These are phyloP conservation scores for Alternaria metachromatica DNA, from an alignment of 2,329 filamentous ascomycete species.

Conservation along the genomic window DNA sequence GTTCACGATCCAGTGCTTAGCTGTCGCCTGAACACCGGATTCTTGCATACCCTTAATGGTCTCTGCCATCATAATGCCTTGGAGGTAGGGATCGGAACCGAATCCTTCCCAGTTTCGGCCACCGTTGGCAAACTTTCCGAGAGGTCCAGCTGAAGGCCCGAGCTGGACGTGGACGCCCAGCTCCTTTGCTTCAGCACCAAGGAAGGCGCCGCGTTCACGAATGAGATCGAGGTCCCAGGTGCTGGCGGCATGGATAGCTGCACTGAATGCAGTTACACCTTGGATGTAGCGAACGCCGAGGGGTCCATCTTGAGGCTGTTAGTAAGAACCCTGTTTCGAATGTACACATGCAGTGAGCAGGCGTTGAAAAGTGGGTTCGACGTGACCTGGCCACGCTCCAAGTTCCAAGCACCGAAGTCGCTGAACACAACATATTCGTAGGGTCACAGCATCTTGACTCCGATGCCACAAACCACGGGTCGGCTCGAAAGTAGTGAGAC, in stretches of 20 bases:
- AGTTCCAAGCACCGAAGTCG: not conserved
- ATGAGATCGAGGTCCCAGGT: constrained; percentile 50
- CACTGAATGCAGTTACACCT: constrained; percentile 48
- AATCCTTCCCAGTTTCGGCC: constrained; percentile 60
- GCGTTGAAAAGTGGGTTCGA: not conserved
- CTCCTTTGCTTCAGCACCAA: constrained; percentile 50
- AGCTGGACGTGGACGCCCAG: constrained; percentile 54
- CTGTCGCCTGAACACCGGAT: constrained; percentile 51
- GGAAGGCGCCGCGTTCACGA: constrained; percentile 42
- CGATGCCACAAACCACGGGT: not conserved
- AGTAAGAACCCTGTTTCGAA: not conserved
- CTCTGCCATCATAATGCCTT: constrained; percentile 52
- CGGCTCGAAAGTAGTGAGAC: not conserved
- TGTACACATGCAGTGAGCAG: not conserved
- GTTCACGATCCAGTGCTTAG: constrained; percentile 64
- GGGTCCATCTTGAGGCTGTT: constrained; percentile 43
- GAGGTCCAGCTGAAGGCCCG: constrained; percentile 52
- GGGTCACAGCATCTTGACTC: not conserved
- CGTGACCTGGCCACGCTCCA: not conserved
- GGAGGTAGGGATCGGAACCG: constrained; percentile 57
- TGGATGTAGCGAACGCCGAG: constrained; percentile 49
- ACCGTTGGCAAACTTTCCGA: constrained; percentile 48
- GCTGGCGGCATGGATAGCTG: constrained; percentile 48
- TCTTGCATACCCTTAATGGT: constrained; percentile 56
- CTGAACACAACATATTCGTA: not conserved